Evolutionary conservation across 2,329 filamentous ascomycete species (phyloP), one percentile per base, ranked within the genome.

Genomic region (Parastagonospora avenae): DNA sequence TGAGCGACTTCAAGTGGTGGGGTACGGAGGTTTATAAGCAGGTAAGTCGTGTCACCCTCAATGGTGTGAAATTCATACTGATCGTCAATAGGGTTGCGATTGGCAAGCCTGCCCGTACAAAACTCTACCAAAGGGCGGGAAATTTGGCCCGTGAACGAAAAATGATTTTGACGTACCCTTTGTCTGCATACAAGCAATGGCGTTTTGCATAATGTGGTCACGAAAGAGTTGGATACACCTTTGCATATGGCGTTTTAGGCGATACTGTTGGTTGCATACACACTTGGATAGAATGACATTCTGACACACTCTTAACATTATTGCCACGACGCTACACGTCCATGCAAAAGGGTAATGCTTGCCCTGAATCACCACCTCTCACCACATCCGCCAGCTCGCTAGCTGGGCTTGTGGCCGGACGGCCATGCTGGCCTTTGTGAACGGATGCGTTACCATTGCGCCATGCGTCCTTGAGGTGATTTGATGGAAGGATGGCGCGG

Each of bases 11-110:
- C 67, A 85, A 79, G 49, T 95, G 91, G 91, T 95, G 91, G 91
- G 91, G 91, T 0, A 95, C 91, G 0, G 89, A 94, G 67, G 82
- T 93, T 4, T 92, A 91, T 70, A 92, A 91, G 73, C 81, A 86
- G 71, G 76, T 77, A 56, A 54, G 72, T 11, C 47, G 1, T 38
- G 16, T 27, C 36, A 8, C 7, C 19, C 12, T 8, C 29, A 6
- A 19, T 12, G 2, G 6, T 14, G 19, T 11, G 15, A 8, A 24
- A 5, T 27, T 11, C 62, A 47, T 59, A 57, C 39, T 65, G 37
- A 11, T 4, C 5, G 41, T 7, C 2, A 24, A 27, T 49, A 80
- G 72, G 90, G 91, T 15, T 94, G 90, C 71, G 90, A 94, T 76
- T 94, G 90, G 90, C 80, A 86, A 69, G 90, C 89, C 37, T 94